Evolutionary conservation across 176 grass and related monocot genomes (phyloP), one percentile per base, ranked within the genome.

Genomic region (Puya raimondii): DNA sequence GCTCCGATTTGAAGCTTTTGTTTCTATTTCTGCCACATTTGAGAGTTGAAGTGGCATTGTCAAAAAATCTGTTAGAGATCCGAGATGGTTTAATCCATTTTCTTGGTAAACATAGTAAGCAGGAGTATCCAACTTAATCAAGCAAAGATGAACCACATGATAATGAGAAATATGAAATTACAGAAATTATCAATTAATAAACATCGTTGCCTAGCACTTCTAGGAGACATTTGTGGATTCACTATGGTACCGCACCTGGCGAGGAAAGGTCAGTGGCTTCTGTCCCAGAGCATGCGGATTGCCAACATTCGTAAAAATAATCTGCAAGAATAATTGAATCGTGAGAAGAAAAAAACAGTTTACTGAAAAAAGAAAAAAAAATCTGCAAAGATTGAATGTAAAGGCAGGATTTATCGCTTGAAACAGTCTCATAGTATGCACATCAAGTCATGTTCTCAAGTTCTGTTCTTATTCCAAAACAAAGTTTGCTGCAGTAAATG

Each of bases 281-380:
- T 99, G 95, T 70, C 95, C 95, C 65, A 99, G 81, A 3, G 95
- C 95, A 80, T 99, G 95, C 6, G 95, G 95, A 75, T 99, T 99
- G 47, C 95, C 95, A 67, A 99, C 95, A 84, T 99, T 99, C 75
- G 95, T 99, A 81, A 99, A 99, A 82, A 99, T 88, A 82, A 99
- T 99, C 95, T 86, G 79, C 65, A 74, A 86, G 16, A 64, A 72
- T 23, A 67, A 86, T 27, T 18, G 56, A 22, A 61, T 18, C 6
- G 9, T 22, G 11, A 61, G 56, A 77, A 10, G 54, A 70, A 4
- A 10, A 10, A 76, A 66, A 42, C 33, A 42, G 33, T 42, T 42
- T 42, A 42, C 33, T 7, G 10, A 18, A 13, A 56, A 61, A 6
- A 75, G 6, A 50, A 3, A 6, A 75, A 12, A 50, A 3, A 16